These are phyloP conservation scores for Gloeophyllum trabeum DNA, from an alignment of 768 basidiomycete species.

Conservation along the genomic window DNA sequence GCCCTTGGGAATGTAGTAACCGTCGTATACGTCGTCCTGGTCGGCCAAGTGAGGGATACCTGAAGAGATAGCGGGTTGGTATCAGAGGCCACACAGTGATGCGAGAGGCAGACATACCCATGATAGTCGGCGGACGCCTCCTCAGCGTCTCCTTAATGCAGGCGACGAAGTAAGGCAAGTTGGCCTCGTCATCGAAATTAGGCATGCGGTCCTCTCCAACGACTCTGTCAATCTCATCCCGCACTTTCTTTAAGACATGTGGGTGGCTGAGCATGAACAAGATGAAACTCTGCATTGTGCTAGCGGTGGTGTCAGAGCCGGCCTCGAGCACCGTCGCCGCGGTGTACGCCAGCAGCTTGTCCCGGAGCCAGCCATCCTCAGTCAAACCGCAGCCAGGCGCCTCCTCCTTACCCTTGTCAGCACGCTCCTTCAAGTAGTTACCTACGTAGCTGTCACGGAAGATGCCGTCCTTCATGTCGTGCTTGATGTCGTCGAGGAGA, in stretches of 20 bases:
- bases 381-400: constrained; percentile 17
- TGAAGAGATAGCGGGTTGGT: background rate
- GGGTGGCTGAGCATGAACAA: constrained; percentile 11
- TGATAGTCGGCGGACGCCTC: constrained; percentile 1
- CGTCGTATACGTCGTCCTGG: constrained; percentile 15
- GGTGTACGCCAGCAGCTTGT: constrained; percentile 17
- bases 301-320: constrained; percentile 18
- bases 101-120: background rate
- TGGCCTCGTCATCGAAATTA: constrained; percentile 1
- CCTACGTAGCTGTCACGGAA: constrained; percentile 12
- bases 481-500: constrained; percentile 13
- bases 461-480: constrained; percentile 11
- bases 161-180: background rate
- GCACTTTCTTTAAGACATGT: constrained; percentile 6
- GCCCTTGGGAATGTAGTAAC: constrained; percentile 16
- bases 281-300: constrained; percentile 15
- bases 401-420: constrained; percentile 11
- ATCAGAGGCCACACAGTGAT: background rate
- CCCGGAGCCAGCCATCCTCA: constrained; percentile 18
- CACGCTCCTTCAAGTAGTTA: constrained; percentile 13
- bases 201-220: constrained; percentile 7
- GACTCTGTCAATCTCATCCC: constrained; percentile 6
- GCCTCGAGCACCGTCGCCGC: constrained; percentile 19
- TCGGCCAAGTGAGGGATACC: background rate
- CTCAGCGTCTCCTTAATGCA: constrained; percentile 3